phyloP scores from a whole-genome alignment of 2,329 filamentous ascomycete species.

The Nothopassalora personata region DNA sequence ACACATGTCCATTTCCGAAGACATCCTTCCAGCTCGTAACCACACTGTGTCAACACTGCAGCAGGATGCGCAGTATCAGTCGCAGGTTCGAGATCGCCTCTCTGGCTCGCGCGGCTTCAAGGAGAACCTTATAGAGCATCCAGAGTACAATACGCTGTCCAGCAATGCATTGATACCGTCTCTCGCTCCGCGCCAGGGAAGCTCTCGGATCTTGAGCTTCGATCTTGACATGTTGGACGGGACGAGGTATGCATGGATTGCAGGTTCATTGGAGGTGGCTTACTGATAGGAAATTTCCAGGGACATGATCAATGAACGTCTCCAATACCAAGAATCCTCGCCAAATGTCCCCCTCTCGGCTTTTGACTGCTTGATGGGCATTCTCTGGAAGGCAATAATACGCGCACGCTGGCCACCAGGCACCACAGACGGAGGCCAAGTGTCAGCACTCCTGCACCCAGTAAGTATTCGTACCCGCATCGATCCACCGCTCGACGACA shows the following conservation, averaged over 20 bases:
- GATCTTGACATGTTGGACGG: constrained; percentile 11
- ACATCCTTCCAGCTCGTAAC: background rate
- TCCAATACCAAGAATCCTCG: background rate
- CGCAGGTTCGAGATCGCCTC: constrained; percentile 12
- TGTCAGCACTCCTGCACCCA: constrained; percentile 5
- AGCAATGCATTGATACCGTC: background rate
- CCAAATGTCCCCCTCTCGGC: constrained; percentile 4
- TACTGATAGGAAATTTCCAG: background rate
- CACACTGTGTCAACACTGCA: constrained; percentile 2
- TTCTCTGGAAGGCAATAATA: constrained; percentile 21
- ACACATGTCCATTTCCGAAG: constrained; percentile 16
- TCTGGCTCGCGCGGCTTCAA: constrained; percentile 11
- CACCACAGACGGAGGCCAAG: background rate
- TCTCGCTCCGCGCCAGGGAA: constrained; percentile 1
- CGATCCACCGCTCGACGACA: constrained; percentile 6
- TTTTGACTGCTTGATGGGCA: constrained; percentile 16
- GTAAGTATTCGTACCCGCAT: constrained; percentile 14
- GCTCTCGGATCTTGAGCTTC: constrained; percentile 16
- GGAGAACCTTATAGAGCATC: constrained; percentile 4
- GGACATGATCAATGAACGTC: constrained; percentile 16
- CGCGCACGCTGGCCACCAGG: constrained; percentile 9
- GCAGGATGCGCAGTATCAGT: constrained; percentile 11
- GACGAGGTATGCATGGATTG: background rate
- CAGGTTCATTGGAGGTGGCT: background rate
- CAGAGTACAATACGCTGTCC: background rate